These are phyloP conservation scores for Cryptosporidium canis DNA, from an alignment of 169 alveolate genomes.

Conservation along the genomic window DNA sequence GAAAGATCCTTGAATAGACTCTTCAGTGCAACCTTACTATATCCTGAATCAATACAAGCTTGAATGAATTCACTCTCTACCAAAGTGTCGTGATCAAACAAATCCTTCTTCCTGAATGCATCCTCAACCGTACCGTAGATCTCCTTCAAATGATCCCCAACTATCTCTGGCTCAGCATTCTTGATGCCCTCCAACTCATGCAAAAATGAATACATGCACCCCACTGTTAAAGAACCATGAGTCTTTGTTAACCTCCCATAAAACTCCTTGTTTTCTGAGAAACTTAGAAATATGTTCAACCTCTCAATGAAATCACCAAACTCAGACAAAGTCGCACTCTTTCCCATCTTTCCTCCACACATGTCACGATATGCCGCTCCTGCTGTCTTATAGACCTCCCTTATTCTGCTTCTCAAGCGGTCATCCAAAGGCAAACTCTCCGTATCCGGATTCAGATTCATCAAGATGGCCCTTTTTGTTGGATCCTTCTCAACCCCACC, in stretches of 20 bases:
- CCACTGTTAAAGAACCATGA: conserved; percentile 15
- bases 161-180: conserved; percentile 26
- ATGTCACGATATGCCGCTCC: conserved; percentile 10
- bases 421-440: conserved; percentile 41
- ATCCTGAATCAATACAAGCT: conserved; percentile 43
- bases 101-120: not conserved
- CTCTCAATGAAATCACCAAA: conserved; percentile 55
- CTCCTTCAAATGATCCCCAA: conserved; percentile 14
- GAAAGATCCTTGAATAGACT: not conserved
- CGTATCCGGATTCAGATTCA: conserved; percentile 12
- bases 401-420: conserved; percentile 11
- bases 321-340: not conserved
- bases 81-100: conserved; percentile 23
- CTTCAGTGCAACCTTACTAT: not conserved
- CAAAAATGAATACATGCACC: conserved; percentile 14
- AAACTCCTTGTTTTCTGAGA: conserved; percentile 30
- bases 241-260: not conserved
- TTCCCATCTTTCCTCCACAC: conserved; percentile 23
- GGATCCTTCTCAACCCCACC: conserved; percentile 1
- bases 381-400: conserved; percentile 19
- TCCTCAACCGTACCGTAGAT: conserved; percentile 33
- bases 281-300: conserved; percentile 38
- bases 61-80: not conserved
- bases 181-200: not conserved
- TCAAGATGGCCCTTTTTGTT: conserved; percentile 37